Percentiles rank a stretch among this genome's conserved stretches.
Evolutionary conservation across 2,329 filamentous ascomycete genomes (phyloP).

Genomic region (Arthroderma sp.): DNA sequence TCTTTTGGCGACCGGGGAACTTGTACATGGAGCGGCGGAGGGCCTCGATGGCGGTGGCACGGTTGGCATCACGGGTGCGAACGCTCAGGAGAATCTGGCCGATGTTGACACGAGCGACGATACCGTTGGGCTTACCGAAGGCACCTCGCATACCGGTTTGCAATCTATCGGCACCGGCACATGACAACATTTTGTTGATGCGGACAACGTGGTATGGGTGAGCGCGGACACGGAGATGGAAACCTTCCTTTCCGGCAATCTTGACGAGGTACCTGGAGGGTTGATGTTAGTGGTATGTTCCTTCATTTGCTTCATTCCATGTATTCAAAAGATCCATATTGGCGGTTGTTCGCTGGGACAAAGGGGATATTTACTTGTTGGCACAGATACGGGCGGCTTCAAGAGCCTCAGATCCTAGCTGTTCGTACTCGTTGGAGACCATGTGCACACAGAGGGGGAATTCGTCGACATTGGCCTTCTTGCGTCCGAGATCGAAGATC

Average conservation of each 20-base stretch:
- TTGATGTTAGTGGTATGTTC: not conserved
- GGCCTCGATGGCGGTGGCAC: slow-evolving; percentile 88
- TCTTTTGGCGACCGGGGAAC: slow-evolving; percentile 99
- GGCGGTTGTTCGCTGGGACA: not conserved
- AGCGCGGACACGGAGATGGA: slow-evolving; percentile 63
- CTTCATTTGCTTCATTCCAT: not conserved
- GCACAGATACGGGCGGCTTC: slow-evolving; percentile 99
- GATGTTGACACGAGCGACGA: slow-evolving; percentile 99
- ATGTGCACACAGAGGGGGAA: slow-evolving; percentile 99
- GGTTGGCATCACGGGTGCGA: slow-evolving; percentile 91
- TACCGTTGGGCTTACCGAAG: slow-evolving; percentile 98
- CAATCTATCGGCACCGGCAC: slow-evolving; percentile 99
- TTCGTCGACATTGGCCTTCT: slow-evolving; percentile 97
- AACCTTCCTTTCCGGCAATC: slow-evolving; percentile 56
- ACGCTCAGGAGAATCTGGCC: slow-evolving; percentile 97
- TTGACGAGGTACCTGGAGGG: slow-evolving; percentile 50
- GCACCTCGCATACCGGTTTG: slow-evolving; percentile 99
- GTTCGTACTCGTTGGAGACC: slow-evolving; percentile 99
- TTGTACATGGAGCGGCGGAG: slow-evolving; percentile 99
- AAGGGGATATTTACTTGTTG: slow-evolving; percentile 64
- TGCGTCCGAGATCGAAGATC: slow-evolving; percentile 98
- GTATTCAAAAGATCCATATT: not conserved
- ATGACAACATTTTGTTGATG: slow-evolving; percentile 99
- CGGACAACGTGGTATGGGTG: slow-evolving; percentile 99
- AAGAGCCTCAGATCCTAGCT: slow-evolving; percentile 98